Evolutionary conservation across 257 asterid genomes (phyloP).

Genomic region (Solanum pinnatisectum): DNA sequence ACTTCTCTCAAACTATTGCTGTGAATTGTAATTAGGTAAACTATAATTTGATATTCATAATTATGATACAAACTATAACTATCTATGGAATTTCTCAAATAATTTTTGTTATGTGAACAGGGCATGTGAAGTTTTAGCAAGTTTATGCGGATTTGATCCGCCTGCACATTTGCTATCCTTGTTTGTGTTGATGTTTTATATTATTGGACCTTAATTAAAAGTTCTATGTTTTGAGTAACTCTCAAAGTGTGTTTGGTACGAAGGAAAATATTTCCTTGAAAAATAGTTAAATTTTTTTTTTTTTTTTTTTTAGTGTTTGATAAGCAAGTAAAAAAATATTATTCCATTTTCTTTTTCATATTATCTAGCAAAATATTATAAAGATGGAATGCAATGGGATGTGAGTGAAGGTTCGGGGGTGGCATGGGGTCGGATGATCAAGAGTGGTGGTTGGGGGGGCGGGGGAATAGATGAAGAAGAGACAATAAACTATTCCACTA

Average conservation of each 20-base stretch:
- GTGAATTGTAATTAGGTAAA: too few relatives aligned
- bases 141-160: neutral
- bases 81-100: neutral
- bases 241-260: too few relatives aligned
- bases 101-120: too few relatives aligned
- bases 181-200: neutral
- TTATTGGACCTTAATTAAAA: neutral
- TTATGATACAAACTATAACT: neutral
- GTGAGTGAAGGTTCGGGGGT: neutral
- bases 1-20: neutral
- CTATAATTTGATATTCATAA: neutral
- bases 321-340: too few relatives aligned
- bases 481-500: neutral
- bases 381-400: too few relatives aligned
- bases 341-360: too few relatives aligned
- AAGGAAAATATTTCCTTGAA: too few relatives aligned
- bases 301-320: neutral
- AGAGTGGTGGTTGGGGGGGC: neutral
- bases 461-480: neutral
- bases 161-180: neutral
- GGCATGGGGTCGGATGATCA: neutral
- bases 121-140: too few relatives aligned
- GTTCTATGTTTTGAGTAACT: neutral
- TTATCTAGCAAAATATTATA: too few relatives aligned
- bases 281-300: too few relatives aligned